Percentiles rank a stretch among this genome's conserved stretches.
Evolutionary conservation across 2,329 filamentous ascomycete species (phyloP).

Genomic region (Xylaria sp.): DNA sequence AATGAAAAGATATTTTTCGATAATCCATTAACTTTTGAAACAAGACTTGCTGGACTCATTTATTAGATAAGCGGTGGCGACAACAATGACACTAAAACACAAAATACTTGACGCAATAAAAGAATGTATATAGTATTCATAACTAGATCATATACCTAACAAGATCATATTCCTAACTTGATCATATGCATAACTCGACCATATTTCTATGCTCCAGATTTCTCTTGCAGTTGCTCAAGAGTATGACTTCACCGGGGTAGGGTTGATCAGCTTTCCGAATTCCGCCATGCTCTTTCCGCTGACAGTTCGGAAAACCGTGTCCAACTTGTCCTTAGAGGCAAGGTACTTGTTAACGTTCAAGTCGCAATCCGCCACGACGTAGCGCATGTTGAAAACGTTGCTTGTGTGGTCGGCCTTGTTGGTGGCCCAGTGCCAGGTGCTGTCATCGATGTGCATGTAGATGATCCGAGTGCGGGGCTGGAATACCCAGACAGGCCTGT

Average conservation of each 20-base stretch:
- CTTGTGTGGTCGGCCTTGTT: background rate
- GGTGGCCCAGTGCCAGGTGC: slow-evolving; percentile 5
- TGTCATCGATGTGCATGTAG: slow-evolving; percentile 2
- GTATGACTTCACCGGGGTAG: background rate
- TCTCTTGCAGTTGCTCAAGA: too few relatives aligned
- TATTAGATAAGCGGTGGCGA: too few relatives aligned
- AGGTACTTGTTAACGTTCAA: slow-evolving; percentile 6
- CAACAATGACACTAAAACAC: too few relatives aligned
- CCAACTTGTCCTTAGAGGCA: background rate
- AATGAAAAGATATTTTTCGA: too few relatives aligned
- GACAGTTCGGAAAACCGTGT: background rate
- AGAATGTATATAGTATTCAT: too few relatives aligned
- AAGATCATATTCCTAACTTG: too few relatives aligned
- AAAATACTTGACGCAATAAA: too few relatives aligned
- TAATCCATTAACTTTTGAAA: too few relatives aligned
- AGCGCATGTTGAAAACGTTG: slow-evolving; percentile 2
- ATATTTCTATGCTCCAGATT: too few relatives aligned
- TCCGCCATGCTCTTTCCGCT: background rate
- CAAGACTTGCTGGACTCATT: too few relatives aligned
- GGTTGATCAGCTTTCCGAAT: background rate
- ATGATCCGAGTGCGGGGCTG: slow-evolving; percentile 3
- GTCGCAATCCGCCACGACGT: slow-evolving; percentile 1
- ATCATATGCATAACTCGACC: too few relatives aligned
- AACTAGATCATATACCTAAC: too few relatives aligned
- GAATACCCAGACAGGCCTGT: background rate